phyloP scores from a whole-genome alignment of 192 early-diverging fungal genomes.

The Linnemannia elongata region DNA sequence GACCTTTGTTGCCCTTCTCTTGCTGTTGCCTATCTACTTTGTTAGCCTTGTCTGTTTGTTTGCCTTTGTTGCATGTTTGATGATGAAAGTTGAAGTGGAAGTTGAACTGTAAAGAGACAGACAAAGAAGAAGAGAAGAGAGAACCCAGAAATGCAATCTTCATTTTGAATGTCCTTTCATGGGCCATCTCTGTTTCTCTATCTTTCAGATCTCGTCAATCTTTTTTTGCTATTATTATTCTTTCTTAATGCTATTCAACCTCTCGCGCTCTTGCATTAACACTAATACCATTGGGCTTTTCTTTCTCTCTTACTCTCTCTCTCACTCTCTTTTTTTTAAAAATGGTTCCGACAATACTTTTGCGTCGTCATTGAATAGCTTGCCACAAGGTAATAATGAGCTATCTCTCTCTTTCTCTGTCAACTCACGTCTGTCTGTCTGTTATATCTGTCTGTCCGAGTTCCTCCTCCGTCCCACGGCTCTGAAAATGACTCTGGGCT shows the following conservation, averaged over 20 bases:
- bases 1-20: not conserved
- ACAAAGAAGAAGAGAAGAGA: not conserved
- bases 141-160: not conserved
- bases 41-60: too few species aligned
- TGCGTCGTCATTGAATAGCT: not conserved
- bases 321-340: not conserved
- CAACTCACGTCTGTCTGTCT: not conserved
- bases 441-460: too few species aligned
- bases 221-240: slow-evolving; percentile 5
- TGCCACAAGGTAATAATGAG: not conserved
- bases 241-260: not conserved
- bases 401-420: not conserved
- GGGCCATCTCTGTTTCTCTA: not conserved
- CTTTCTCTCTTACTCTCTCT: not conserved
- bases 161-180: not conserved
- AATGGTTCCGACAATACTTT: not conserved
- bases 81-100: too few species aligned
- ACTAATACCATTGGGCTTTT: slow-evolving; percentile 4
- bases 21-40: not conserved
- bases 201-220: not conserved
- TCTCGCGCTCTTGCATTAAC: not conserved
- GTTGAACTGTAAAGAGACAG: too few species aligned
- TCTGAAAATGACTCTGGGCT: not conserved
- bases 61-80: too few species aligned
- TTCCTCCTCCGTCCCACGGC: not conserved